Evolutionary conservation across 2,329 filamentous ascomycete species (phyloP).

Genomic region (Knufia petricola): DNA sequence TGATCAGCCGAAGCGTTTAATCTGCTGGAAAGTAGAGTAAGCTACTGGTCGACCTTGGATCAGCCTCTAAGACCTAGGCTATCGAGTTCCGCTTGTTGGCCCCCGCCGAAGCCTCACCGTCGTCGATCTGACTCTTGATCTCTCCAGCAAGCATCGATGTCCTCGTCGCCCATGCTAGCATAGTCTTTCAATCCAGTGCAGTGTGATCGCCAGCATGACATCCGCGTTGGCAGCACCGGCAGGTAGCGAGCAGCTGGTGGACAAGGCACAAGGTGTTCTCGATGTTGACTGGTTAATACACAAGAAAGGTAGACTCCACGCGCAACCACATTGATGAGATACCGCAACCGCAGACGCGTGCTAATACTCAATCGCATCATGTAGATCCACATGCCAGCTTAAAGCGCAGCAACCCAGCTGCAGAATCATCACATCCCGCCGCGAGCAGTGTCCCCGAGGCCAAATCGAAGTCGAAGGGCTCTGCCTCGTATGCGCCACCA

Average conservation of each 20-base stretch:
- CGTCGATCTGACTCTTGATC: background rate
- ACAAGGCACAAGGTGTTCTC: constrained; percentile 37
- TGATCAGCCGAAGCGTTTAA: background rate
- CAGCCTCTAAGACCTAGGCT: constrained; percentile 2
- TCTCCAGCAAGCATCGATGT: background rate
- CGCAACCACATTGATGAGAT: background rate
- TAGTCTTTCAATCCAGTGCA: background rate
- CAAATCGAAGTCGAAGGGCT: background rate
- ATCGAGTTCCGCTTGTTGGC: background rate
- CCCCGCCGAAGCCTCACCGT: background rate
- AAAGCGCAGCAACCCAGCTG: background rate
- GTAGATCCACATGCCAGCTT: constrained; percentile 1
- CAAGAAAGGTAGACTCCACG: constrained; percentile 55
- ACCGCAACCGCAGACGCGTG: background rate
- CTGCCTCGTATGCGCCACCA: background rate
- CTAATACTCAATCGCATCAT: constrained; percentile 1
- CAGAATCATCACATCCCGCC: background rate
- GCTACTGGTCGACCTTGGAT: background rate
- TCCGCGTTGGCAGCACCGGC: background rate
- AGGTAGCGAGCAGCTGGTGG: background rate
- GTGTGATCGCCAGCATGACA: background rate
- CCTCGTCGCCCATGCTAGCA: background rate
- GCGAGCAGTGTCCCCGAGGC: background rate
- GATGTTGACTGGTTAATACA: constrained; percentile 90
- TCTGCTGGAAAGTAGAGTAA: background rate